Percentiles rank a stretch among this genome's conserved stretches.
Evolutionary conservation across 352 stramenopile species (phyloP).

Genomic region (Pythium angustatum): DNA sequence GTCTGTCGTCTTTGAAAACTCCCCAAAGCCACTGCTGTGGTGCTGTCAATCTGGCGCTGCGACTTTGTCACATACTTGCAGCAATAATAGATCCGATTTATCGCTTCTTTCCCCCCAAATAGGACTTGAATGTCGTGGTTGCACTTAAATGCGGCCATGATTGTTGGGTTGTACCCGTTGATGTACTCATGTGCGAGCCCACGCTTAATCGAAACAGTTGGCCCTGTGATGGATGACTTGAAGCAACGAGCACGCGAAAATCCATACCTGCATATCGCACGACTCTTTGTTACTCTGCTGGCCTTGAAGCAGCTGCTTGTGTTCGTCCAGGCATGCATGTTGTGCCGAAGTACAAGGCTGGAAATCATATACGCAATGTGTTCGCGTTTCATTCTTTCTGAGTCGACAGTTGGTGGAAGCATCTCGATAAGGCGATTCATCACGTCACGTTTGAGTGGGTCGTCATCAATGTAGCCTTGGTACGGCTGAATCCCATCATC

Average conservation of each 20-base stretch:
- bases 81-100: constrained; percentile 17
- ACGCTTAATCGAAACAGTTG: too few species aligned
- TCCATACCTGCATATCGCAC: not conserved
- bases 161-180: not conserved
- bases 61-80: constrained; percentile 21
- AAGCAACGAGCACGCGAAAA: not conserved
- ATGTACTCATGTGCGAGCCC: not conserved
- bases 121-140: constrained; percentile 19
- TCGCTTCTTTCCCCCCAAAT: constrained; percentile 16
- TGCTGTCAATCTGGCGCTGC: not conserved
- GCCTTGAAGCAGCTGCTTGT: not conserved
- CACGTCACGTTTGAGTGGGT: not conserved
- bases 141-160: constrained; percentile 14
- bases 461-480: not conserved
- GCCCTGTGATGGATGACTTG: not conserved
- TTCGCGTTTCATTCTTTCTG: not conserved
- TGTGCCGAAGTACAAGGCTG: not conserved
- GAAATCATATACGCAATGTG: not conserved
- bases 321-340: not conserved
- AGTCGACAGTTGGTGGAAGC: not conserved
- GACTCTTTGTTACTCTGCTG: not conserved
- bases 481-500: not conserved
- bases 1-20: too few species aligned
- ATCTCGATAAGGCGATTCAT: not conserved
- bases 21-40: too few species aligned